Conservation (phyloP, 345 rosid genomes). For the Lepidium didymum region DNA sequence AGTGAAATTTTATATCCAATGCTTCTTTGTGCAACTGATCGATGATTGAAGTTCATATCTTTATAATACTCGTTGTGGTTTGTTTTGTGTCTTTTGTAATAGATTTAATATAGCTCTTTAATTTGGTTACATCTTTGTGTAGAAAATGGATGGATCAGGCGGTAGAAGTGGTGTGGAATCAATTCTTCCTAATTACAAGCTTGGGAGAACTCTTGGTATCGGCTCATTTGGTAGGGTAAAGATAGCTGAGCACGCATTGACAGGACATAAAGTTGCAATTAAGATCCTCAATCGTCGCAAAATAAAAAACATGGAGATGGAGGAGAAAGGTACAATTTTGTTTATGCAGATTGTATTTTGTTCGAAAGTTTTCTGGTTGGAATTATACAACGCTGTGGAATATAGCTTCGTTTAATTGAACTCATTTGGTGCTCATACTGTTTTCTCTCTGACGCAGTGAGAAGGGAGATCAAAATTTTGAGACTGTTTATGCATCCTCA, state of each 20-base stretch:
- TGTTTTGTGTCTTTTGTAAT: not conserved
- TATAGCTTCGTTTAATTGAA: not conserved
- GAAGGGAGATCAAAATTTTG: constrained; percentile 87
- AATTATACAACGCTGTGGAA: not conserved
- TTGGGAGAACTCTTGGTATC: constrained; percentile 80
- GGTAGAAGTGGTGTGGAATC: constrained; percentile 48
- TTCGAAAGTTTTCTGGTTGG: not conserved
- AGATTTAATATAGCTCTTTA: not conserved
- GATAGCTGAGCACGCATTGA: constrained; percentile 76
- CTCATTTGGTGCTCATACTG: not conserved
- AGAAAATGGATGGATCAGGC: constrained; percentile 54
- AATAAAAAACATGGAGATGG: constrained; percentile 78
- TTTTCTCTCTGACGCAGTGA: constrained; percentile 43
- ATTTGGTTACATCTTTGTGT: not conserved
- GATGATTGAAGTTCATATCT: not conserved
- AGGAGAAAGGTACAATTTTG: constrained; percentile 62
- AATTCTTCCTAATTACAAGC: constrained; percentile 62
- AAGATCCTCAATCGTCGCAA: constrained; percentile 88
- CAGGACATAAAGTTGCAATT: constrained; percentile 90
- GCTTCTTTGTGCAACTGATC: not conserved
- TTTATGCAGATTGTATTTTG: not conserved
- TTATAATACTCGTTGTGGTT: not conserved
- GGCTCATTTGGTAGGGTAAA: constrained; percentile 96
- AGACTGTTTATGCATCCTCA: constrained; percentile 97
- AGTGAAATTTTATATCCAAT: not conserved